A percentile compares a stretch with the other conserved stretches of the same genome.
Conservation (phyloP, 2,329 filamentous ascomycete genomes). For the Coleophoma eucalyptorum region DNA sequence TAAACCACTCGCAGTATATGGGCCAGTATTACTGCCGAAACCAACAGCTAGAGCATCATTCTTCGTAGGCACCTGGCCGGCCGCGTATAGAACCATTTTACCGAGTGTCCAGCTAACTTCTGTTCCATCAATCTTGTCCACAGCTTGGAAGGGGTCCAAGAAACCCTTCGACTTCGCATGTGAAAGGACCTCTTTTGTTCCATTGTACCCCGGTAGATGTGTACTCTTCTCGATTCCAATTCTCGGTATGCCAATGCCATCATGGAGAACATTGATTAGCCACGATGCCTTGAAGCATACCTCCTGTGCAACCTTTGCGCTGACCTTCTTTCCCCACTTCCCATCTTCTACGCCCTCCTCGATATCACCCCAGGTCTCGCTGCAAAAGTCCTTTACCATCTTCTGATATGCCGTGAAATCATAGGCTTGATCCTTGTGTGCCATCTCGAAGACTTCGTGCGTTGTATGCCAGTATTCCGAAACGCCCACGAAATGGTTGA, state of each 20-base stretch:
- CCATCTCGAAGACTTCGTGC: constrained; percentile 83
- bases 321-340: constrained; percentile 73
- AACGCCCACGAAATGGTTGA: constrained; percentile 96
- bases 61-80: constrained; percentile 72
- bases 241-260: constrained; percentile 90
- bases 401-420: constrained; percentile 88
- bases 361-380: constrained; percentile 76
- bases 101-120: constrained; percentile 98
- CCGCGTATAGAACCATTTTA: constrained; percentile 93
- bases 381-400: constrained; percentile 81
- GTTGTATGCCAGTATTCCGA: constrained; percentile 99
- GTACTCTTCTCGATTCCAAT: constrained; percentile 68
- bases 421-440: constrained; percentile 74
- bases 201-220: constrained; percentile 52
- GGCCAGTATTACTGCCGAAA: constrained; percentile 72
- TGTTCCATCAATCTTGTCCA: constrained; percentile 85
- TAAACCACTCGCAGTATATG: constrained; percentile 36
- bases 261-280: constrained; percentile 94
- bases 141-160: constrained; percentile 82
- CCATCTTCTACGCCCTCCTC: constrained; percentile 59
- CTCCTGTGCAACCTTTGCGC: constrained; percentile 70
- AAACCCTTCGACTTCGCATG: constrained; percentile 72
- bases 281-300: constrained; percentile 98
- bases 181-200: constrained; percentile 66
- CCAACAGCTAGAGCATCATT: constrained; percentile 71